Evolutionary conservation across 2,329 filamentous ascomycete genomes (phyloP).

Genomic region (Cladorrhinum sp.): DNA sequence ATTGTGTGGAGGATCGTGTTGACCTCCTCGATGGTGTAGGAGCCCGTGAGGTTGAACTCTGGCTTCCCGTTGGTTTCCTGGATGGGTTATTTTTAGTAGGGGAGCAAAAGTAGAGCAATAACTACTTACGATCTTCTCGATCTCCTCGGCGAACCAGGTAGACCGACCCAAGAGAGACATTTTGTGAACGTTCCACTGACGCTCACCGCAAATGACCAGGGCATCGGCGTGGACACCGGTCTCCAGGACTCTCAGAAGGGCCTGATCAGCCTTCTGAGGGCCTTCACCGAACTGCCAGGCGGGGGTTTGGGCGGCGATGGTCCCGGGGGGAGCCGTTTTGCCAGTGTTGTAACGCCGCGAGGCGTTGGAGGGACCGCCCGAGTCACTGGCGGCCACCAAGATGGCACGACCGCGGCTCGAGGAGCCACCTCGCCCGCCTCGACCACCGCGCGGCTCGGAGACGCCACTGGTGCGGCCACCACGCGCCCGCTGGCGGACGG

Average conservation of each 20-base stretch:
- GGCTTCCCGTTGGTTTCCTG: background rate
- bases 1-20: background rate
- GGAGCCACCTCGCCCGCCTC: too few species aligned
- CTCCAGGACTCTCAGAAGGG: conserved; percentile 10
- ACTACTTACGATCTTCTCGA: background rate
- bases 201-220: conserved; percentile 5
- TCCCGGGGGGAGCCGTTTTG: background rate
- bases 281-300: conserved; percentile 17
- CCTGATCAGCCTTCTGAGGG: background rate
- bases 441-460: too few species aligned
- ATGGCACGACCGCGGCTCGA: too few species aligned
- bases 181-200: conserved; percentile 19
- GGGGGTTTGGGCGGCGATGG: background rate
- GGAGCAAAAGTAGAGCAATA: background rate
- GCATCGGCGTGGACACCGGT: conserved; percentile 13
- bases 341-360: too few species aligned
- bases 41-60: background rate
- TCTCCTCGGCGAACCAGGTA: conserved; percentile 14
- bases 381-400: too few species aligned
- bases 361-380: too few species aligned
- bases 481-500: too few species aligned
- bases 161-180: conserved; percentile 11
- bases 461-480: too few species aligned
- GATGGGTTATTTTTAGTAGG: background rate
- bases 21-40: background rate